phyloP scores from a whole-genome alignment of 2,329 filamentous ascomycete genomes.

The Paramyrothecium roridum region DNA sequence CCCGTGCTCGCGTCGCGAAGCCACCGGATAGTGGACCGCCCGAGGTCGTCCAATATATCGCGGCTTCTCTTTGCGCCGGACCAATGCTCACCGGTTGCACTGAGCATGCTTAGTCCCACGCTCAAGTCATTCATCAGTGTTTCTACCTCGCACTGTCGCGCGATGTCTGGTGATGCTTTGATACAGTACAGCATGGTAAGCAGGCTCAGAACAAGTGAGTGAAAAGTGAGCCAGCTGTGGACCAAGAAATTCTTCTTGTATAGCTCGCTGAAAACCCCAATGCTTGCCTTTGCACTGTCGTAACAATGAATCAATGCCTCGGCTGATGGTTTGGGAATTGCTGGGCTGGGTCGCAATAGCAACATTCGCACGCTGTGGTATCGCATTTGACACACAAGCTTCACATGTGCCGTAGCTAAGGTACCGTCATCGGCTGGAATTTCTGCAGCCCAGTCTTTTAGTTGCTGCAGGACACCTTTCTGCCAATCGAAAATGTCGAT shows the following conservation, averaged over 20 bases:
- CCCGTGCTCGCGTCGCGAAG: constrained; percentile 11
- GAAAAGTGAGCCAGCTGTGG: constrained; percentile 46
- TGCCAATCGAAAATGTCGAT: constrained; percentile 45
- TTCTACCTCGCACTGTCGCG: constrained; percentile 31
- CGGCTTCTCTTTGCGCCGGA: constrained; percentile 43
- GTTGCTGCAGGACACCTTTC: constrained; percentile 30
- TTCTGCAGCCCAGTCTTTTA: constrained; percentile 35
- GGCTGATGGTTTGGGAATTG: constrained; percentile 42
- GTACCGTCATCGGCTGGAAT: constrained; percentile 24
- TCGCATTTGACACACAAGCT: constrained; percentile 36
- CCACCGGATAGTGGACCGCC: constrained; percentile 24
- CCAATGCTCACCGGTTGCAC: constrained; percentile 51
- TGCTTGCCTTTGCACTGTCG: constrained; percentile 34
- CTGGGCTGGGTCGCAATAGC: constrained; percentile 47
- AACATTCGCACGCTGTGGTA: constrained; percentile 48
- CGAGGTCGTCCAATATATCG: constrained; percentile 39
- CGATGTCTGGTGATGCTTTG: constrained; percentile 39
- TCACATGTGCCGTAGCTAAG: constrained; percentile 16
- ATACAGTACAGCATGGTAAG: constrained; percentile 50
- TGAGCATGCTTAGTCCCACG: constrained; percentile 41
- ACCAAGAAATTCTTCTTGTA: constrained; percentile 41
- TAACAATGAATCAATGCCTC: constrained; percentile 38
- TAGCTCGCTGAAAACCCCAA: constrained; percentile 37
- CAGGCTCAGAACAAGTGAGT: constrained; percentile 43
- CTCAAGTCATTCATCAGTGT: constrained; percentile 37